Percentiles rank a stretch among this genome's conserved stretches.
phyloP scores from a whole-genome alignment of 768 basidiomycete genomes.

The Sarcomyxa edulis region DNA sequence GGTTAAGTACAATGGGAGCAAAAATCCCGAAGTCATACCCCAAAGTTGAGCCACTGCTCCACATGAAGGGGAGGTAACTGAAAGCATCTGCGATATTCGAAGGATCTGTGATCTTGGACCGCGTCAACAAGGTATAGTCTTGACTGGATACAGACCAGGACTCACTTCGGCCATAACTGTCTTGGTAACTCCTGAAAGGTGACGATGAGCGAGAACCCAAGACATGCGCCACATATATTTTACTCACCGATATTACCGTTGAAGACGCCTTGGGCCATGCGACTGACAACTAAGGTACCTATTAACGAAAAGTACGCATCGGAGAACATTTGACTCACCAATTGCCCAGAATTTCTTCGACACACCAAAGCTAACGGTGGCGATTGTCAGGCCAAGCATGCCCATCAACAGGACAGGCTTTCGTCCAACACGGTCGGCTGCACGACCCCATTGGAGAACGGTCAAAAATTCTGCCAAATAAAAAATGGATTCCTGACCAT shows the following conservation, averaged over 20 bases:
- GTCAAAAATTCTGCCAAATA: conserved; percentile 52
- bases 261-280: conserved; percentile 26
- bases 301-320: conserved; percentile 35
- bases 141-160: neutral
- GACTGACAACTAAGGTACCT: conserved; percentile 25
- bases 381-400: conserved; percentile 22
- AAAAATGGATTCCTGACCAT: conserved; percentile 61
- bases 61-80: conserved; percentile 17
- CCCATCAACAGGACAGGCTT: conserved; percentile 44
- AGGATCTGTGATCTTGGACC: conserved; percentile 14
- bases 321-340: conserved; percentile 21
- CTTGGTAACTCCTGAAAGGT: too few species aligned
- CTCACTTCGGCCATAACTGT: conserved; percentile 16
- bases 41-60: conserved; percentile 13
- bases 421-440: conserved; percentile 54
- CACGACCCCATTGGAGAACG: conserved; percentile 56
- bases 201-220: too few species aligned
- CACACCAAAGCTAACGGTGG: conserved; percentile 27
- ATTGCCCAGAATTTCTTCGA: conserved; percentile 24
- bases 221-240: too few species aligned
- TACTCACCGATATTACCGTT: conserved; percentile 35
- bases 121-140: conserved; percentile 8
- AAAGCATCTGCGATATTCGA: conserved; percentile 19
- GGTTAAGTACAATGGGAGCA: conserved; percentile 27
- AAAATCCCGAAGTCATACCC: conserved; percentile 15